phyloP scores from a whole-genome alignment of 139 green algal species.

The Axilococcus clingmanii region DNA sequence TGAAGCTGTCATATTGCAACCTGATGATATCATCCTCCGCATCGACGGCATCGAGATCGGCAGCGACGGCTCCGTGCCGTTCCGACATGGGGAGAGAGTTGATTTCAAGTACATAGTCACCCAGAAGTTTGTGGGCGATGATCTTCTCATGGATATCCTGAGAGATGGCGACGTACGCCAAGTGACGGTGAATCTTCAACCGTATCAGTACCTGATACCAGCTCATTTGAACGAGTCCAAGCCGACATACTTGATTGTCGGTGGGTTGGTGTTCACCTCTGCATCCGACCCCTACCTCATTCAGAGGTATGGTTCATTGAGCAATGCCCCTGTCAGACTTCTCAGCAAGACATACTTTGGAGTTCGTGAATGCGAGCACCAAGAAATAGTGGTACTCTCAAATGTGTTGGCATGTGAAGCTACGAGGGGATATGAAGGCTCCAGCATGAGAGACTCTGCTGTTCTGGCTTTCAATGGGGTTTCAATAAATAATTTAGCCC shows the following conservation, averaged over 20 bases:
- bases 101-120: constrained; percentile 50
- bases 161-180: background rate
- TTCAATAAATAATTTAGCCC: constrained; percentile 53
- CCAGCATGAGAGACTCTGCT: constrained; percentile 3
- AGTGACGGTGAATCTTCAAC: constrained; percentile 6
- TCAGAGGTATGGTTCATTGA: constrained; percentile 19
- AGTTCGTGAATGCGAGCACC: background rate
- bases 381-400: constrained; percentile 59
- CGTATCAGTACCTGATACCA: constrained; percentile 21
- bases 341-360: constrained; percentile 18
- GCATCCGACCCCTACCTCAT: constrained; percentile 19
- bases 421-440: constrained; percentile 72
- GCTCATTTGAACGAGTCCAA: constrained; percentile 12
- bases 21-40: constrained; percentile 73
- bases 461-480: constrained; percentile 59
- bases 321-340: constrained; percentile 14
- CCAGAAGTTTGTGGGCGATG: constrained; percentile 69
- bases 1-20: constrained; percentile 33
- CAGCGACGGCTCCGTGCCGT: constrained; percentile 93
- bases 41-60: constrained; percentile 82
- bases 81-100: constrained; percentile 90
- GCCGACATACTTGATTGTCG: constrained; percentile 20
- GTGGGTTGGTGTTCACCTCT: constrained; percentile 22
- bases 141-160: constrained; percentile 34
- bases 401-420: constrained; percentile 72